Base-by-base conservation (phyloP, 2,329 filamentous ascomycete genomes). In the Hypoxylon rubiginosum region DNA sequence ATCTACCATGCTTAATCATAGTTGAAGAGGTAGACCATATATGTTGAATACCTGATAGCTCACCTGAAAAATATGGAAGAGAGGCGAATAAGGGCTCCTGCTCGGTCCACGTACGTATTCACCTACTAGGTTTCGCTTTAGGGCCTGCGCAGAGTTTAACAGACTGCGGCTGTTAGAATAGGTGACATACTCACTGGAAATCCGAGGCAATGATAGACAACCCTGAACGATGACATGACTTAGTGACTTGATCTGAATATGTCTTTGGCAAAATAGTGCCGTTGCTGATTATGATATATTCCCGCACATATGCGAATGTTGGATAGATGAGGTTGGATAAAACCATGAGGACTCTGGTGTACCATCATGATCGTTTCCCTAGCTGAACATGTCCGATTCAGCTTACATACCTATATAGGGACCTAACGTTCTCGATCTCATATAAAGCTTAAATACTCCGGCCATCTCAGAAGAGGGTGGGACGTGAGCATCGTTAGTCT, bases 11-110 rank as follows among this genome's bases (percentile, higher is more conserved):
- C 45, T 48, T 19, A 30, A 19, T 46, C 15, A n/a, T 5, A 45
- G 7, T 3, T 2, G 15, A 17, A 32, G 30, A 48, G 32, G 24
- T 4, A 13, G n/a, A 54, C 36, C 45, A 45, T 2, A 21, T 19
- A 45, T 21, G 17, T 13, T 19, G n/a, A 41, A 19, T 34, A 62
- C 43, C 26, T n/a, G 50, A 36, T 55, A 4, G n/a, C 43, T 21
- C 26, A 32, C 9, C n/a, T 39, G 36, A n/a, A 10, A 11, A 45
- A 10, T 21, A 21, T 7, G 19, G 21, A 17, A 13, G 9, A 45
- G 9, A 3, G 19, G 17, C 17, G 17, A 9, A 17, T 45, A 7
- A 19, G 17, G 41, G 10, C 6, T 45, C 39, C 45, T 48, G 8
- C 45, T 48, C 45, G 10, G 45, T 28, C 21, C 11, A 48, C 28